Percentiles rank a stretch among this genome's conserved stretches.
These are phyloP conservation scores for Vigna hirtella DNA, from an alignment of 306 rosid genomes.

Conservation along the genomic window DNA sequence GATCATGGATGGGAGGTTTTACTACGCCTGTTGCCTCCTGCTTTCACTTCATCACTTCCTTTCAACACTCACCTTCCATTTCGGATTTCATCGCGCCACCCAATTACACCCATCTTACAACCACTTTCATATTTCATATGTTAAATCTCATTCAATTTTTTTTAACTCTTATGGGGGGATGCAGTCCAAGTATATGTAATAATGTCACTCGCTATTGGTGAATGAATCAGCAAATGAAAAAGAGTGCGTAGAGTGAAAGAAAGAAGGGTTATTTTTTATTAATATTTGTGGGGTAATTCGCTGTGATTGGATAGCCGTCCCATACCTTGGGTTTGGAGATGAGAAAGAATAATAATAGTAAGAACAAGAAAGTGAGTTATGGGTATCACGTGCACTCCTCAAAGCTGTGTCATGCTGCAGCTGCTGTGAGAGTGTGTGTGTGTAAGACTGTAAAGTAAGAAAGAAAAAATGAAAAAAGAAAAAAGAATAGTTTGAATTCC, in stretches of 20 bases:
- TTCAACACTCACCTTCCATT: constrained; percentile 31
- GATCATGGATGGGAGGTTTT: constrained; percentile 3
- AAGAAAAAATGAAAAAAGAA: too few relatives aligned
- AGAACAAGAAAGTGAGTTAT: constrained; percentile 47
- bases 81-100: constrained; percentile 36
- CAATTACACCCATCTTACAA: not conserved
- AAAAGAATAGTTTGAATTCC: too few relatives aligned
- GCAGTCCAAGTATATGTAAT: not conserved
- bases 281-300: not conserved
- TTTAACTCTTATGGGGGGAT: not conserved
- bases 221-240: not conserved
- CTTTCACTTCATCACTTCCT: constrained; percentile 6
- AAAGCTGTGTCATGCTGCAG: not conserved
- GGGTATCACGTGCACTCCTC: constrained; percentile 65
- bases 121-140: too few relatives aligned
- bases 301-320: constrained; percentile 41
- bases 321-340: constrained; percentile 46
- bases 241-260: too few relatives aligned
- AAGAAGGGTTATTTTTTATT: not conserved
- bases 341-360: not conserved
- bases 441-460: too few relatives aligned
- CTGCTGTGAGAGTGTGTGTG: not conserved
- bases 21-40: constrained; percentile 1
- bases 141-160: too few relatives aligned
- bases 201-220: not conserved